Evolutionary conservation across 306 rosid species (phyloP).

Genomic region (Ceratonia siliqua): DNA sequence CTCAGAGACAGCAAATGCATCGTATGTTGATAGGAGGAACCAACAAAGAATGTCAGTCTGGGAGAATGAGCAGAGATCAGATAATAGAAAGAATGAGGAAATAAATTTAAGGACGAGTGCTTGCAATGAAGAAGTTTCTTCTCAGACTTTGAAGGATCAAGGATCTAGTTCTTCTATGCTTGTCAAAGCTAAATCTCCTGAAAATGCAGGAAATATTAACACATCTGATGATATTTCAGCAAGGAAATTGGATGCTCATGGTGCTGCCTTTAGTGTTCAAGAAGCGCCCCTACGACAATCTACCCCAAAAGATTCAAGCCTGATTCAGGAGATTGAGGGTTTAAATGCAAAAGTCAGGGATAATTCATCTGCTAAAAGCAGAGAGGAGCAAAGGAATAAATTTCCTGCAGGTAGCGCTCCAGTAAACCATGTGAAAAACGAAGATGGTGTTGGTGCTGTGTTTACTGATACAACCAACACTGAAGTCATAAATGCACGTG

Average conservation of each 20-base stretch:
- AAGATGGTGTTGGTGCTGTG: slow-evolving; percentile 40
- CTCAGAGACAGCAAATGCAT: slow-evolving; percentile 36
- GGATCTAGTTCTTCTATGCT: slow-evolving; percentile 43
- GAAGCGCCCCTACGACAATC: slow-evolving; percentile 44
- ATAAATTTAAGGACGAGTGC: slow-evolving; percentile 48
- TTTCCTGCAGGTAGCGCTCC: slow-evolving; percentile 43
- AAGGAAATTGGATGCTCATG: slow-evolving; percentile 54
- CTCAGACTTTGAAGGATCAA: slow-evolving; percentile 51
- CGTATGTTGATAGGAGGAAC: slow-evolving; percentile 44
- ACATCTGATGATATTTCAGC: slow-evolving; percentile 45
- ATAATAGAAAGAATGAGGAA: slow-evolving; percentile 48
- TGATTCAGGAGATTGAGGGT: slow-evolving; percentile 86
- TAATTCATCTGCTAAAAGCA: slow-evolving; percentile 46
- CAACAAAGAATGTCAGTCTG: slow-evolving; percentile 44
- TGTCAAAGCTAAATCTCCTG: slow-evolving; percentile 48
- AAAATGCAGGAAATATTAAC: slow-evolving; percentile 40
- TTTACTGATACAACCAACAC: slow-evolving; percentile 35
- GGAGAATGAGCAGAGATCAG: slow-evolving; percentile 67
- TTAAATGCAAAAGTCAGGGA: slow-evolving; percentile 93
- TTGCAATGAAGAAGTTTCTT: slow-evolving; percentile 48
- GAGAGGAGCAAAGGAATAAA: slow-evolving; percentile 57
- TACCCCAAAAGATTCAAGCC: slow-evolving; percentile 68
- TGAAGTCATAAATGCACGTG: slow-evolving; percentile 42
- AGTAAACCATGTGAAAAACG: slow-evolving; percentile 46
- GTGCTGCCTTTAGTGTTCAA: slow-evolving; percentile 43